Evolutionary conservation across 2,329 filamentous ascomycete species (phyloP).

Genomic region (Diaporthe capsici): DNA sequence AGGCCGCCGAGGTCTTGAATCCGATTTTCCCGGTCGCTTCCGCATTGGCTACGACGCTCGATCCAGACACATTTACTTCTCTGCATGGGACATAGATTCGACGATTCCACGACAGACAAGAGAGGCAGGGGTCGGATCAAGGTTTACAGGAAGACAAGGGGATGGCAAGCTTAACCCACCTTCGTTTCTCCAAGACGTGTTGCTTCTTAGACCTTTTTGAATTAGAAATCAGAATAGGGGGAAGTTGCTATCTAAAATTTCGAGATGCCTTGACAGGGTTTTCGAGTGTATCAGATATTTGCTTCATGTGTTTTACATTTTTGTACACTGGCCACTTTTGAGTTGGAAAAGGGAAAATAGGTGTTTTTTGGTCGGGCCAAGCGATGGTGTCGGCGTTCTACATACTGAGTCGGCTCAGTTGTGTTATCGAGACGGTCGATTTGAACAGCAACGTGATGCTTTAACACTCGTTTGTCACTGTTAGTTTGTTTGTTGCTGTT

Average conservation of each 20-base stretch:
- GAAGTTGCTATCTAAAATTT: slow-evolving; percentile 21
- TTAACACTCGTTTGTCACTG: neutral
- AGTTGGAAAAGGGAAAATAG: neutral
- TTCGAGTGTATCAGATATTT: slow-evolving; percentile 16
- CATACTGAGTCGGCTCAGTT: neutral
- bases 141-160: neutral
- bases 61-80: neutral
- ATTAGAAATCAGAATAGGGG: slow-evolving; percentile 24
- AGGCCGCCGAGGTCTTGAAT: neutral
- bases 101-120: slow-evolving; percentile 33
- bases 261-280: neutral
- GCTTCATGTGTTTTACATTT: neutral
- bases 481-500: neutral
- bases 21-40: slow-evolving; percentile 17
- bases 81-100: slow-evolving; percentile 22
- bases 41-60: slow-evolving; percentile 17
- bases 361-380: slow-evolving; percentile 16
- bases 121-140: neutral
- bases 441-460: neutral
- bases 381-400: slow-evolving; percentile 17
- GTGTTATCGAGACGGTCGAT: neutral
- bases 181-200: slow-evolving; percentile 35
- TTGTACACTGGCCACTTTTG: neutral
- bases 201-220: slow-evolving; percentile 33
- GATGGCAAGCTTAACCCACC: slow-evolving; percentile 33